These are phyloP conservation scores for Leptographium galeiforme DNA, from an alignment of 2,329 filamentous ascomycete species.

Conservation along the genomic window DNA sequence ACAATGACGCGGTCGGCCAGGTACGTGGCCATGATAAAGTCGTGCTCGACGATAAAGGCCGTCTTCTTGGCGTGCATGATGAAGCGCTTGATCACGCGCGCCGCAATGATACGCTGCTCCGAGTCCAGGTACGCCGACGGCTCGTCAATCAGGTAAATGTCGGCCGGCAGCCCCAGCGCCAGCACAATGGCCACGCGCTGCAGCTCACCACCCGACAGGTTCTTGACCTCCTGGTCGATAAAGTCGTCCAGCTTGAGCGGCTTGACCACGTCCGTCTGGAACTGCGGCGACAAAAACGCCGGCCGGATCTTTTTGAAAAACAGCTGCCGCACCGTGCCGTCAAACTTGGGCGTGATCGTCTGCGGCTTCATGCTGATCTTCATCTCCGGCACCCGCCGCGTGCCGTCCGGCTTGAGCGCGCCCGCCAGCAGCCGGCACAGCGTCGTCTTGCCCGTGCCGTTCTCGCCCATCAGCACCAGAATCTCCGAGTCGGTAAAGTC, in stretches of 20 bases:
- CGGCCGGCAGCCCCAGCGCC: constrained; percentile 86
- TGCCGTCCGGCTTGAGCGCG: constrained; percentile 78
- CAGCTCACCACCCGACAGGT: constrained; percentile 96
- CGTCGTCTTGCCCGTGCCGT: constrained; percentile 94
- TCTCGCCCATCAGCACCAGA: constrained; percentile 99
- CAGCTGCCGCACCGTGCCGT: constrained; percentile 88
- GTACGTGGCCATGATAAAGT: constrained; percentile 73
- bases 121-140: constrained; percentile 96
- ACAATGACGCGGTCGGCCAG: constrained; percentile 91
- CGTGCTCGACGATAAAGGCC: constrained; percentile 97
- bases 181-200: constrained; percentile 98
- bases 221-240: constrained; percentile 98
- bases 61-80: constrained; percentile 99
- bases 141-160: constrained; percentile 98
- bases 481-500: constrained; percentile 97
- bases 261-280: constrained; percentile 99
- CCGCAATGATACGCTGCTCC: constrained; percentile 95
- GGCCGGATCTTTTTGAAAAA: constrained; percentile 99
- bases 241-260: constrained; percentile 98
- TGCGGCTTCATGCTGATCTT: constrained; percentile 80
- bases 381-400: constrained; percentile 72
- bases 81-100: constrained; percentile 97
- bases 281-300: constrained; percentile 89
- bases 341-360: constrained; percentile 97
- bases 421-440: constrained; percentile 96